These are phyloP conservation scores for Staphylotrichum longicolle DNA, from an alignment of 495 filamentous ascomycete species.

Conservation along the genomic window DNA sequence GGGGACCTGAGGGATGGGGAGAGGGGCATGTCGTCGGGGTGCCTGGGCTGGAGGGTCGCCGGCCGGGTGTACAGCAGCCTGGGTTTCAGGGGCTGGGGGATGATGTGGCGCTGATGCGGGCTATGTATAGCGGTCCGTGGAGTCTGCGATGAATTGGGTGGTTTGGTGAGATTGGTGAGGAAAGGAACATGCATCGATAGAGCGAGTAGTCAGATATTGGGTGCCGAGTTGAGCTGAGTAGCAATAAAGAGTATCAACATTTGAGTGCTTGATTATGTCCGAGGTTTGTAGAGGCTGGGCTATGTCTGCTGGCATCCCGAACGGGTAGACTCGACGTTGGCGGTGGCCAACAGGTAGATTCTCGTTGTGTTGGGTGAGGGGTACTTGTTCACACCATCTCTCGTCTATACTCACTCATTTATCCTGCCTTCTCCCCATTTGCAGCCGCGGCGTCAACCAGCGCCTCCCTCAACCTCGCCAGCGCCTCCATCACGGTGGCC, in stretches of 20 bases:
- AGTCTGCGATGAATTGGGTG: conserved; percentile 10
- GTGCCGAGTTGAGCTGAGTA: conserved; percentile 10
- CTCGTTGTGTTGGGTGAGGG: too few species aligned
- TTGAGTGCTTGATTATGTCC: too few species aligned
- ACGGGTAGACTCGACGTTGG: too few species aligned
- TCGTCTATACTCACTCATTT: too few species aligned
- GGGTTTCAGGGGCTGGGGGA: conserved; percentile 11
- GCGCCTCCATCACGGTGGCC: conserved; percentile 29
- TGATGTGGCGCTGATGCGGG: conserved; percentile 15
- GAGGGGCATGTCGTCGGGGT: background rate
- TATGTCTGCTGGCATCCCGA: too few species aligned
- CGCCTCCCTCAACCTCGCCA: conserved; percentile 24
- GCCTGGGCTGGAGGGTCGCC: background rate
- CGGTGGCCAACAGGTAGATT: too few species aligned
- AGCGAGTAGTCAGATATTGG: conserved; percentile 10
- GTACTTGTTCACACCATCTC: too few species aligned
- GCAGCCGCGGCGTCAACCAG: background rate
- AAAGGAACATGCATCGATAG: background rate
- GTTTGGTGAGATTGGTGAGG: background rate
- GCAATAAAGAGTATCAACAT: conserved; percentile 12
- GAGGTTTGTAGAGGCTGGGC: too few species aligned
- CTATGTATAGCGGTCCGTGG: conserved; percentile 18
- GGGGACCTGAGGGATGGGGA: background rate
- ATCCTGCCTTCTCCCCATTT: too few species aligned
- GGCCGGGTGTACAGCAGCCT: background rate